phyloP scores from a whole-genome alignment of 148 eudicot species.

The Fallopia convolvulus region DNA sequence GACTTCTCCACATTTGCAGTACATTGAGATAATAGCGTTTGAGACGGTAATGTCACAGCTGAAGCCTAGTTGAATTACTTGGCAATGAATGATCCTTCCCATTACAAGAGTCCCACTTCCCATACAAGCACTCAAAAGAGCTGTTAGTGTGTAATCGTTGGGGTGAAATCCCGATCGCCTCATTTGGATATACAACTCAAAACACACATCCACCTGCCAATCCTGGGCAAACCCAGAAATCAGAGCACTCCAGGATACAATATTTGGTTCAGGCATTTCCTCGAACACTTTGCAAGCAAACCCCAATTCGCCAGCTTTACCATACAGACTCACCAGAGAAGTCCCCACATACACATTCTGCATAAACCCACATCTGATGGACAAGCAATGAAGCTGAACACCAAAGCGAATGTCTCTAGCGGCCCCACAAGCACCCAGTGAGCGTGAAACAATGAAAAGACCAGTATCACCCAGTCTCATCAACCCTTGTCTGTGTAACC shows the following conservation, averaged over 20 bases:
- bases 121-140: conserved; percentile 69
- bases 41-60: conserved; percentile 36
- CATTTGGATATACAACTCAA: conserved; percentile 40
- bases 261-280: conserved; percentile 34
- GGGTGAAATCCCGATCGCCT: conserved; percentile 40
- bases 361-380: conserved; percentile 22
- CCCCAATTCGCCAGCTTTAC: conserved; percentile 47
- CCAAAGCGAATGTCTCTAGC: conserved; percentile 17
- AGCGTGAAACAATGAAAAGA: conserved; percentile 23
- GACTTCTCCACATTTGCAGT: conserved; percentile 54
- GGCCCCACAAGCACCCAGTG: conserved; percentile 25
- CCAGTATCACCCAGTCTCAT: conserved; percentile 16
- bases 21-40: conserved; percentile 58
- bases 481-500: conserved; percentile 21
- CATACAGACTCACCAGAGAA: conserved; percentile 68
- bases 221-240: conserved; percentile 49
- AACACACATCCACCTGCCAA: conserved; percentile 55
- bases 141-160: conserved; percentile 56
- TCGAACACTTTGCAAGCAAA: conserved; percentile 40
- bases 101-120: conserved; percentile 55
- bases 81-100: conserved; percentile 43
- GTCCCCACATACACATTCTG: conserved; percentile 33
- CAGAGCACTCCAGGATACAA: conserved; percentile 58
- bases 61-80: conserved; percentile 44
- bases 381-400: conserved; percentile 34